These are phyloP conservation scores for Candida chauliodis DNA, from an alignment of 805 yeast genomes.

Conservation along the genomic window DNA sequence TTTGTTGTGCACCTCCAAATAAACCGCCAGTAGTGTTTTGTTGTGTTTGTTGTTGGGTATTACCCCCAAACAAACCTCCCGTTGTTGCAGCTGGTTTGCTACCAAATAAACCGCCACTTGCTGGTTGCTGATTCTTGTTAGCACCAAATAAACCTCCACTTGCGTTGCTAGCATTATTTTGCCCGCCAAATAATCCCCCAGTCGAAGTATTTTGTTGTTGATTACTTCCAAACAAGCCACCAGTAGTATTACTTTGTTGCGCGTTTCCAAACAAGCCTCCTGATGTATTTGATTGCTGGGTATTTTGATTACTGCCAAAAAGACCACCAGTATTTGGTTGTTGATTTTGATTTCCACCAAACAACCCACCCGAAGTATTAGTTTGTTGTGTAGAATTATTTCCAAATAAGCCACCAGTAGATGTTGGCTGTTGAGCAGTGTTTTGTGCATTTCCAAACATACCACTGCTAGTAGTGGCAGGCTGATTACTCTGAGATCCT, in stretches of 20 bases:
- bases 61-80: conserved; percentile 24
- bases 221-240: conserved; percentile 15
- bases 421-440: conserved; percentile 9
- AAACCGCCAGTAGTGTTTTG: conserved; percentile 16
- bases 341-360: conserved; percentile 11
- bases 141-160: conserved; percentile 24
- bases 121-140: conserved; percentile 9
- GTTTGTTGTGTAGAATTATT: conserved; percentile 7
- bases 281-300: too few relatives aligned
- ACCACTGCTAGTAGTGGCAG: conserved; percentile 17
- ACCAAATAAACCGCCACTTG: conserved; percentile 24
- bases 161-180: too few relatives aligned
- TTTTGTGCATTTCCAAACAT: conserved; percentile 17
- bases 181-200: conserved; percentile 29
- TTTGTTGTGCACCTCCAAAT: conserved; percentile 13
- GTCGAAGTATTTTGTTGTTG: conserved; percentile 8
- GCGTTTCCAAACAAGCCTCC: conserved; percentile 22
- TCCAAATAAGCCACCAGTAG: conserved; percentile 13
- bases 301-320: conserved; percentile 23
- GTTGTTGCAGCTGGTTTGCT: conserved; percentile 11
- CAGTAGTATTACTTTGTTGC: conserved; percentile 6
- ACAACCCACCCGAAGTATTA: conserved; percentile 2
- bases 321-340: conserved; percentile 17
- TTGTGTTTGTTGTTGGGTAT: conserved; percentile 15
- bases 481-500: conserved; percentile 3